phyloP scores from a whole-genome alignment of 1,284 basidiomycete genomes.

The Tylopilus orsonianus region DNA sequence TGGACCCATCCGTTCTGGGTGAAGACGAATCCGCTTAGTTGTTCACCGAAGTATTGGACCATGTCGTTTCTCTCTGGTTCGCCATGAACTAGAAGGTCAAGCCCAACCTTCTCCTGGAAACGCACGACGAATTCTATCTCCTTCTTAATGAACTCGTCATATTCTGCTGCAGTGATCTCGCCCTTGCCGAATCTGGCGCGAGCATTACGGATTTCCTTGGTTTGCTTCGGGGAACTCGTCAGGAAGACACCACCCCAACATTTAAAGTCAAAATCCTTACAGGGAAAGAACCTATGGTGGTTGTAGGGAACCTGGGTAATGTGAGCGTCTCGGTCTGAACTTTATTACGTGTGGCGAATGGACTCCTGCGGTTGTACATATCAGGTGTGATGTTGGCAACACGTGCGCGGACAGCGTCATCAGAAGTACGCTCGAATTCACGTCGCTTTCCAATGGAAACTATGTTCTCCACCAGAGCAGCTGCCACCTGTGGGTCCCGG shows the following conservation, averaged over 20 bases:
- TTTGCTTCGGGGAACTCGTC: conserved; percentile 63
- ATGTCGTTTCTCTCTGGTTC: conserved; percentile 99
- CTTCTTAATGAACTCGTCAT: conserved; percentile 98
- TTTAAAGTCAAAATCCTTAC: conserved; percentile 39
- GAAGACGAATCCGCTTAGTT: conserved; percentile 93
- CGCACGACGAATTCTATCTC: conserved; percentile 94
- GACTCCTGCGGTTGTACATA: conserved; percentile 87
- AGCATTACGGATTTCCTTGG: conserved; percentile 97
- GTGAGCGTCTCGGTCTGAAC: conserved; percentile 88
- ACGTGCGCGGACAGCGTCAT: conserved; percentile 94
- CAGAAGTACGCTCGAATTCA: conserved; percentile 93
- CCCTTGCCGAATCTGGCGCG: conserved; percentile 95
- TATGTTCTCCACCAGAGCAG: conserved; percentile 86
- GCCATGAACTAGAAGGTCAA: conserved; percentile 98
- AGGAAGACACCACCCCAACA: background rate
- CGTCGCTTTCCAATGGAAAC: conserved; percentile 93
- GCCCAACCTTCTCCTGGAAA: conserved; percentile 95
- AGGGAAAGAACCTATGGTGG: conserved; percentile 98
- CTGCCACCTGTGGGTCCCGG: conserved; percentile 68
- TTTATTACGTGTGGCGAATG: conserved; percentile 87
- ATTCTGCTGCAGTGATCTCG: conserved; percentile 85
- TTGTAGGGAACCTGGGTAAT: conserved; percentile 97
- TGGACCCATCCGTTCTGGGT: conserved; percentile 99
- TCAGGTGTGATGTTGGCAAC: conserved; percentile 90
- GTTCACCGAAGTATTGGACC: conserved; percentile 99